Base-by-base conservation (phyloP, 2,329 filamentous ascomycete genomes). In the Penicillium griseofulvum region DNA sequence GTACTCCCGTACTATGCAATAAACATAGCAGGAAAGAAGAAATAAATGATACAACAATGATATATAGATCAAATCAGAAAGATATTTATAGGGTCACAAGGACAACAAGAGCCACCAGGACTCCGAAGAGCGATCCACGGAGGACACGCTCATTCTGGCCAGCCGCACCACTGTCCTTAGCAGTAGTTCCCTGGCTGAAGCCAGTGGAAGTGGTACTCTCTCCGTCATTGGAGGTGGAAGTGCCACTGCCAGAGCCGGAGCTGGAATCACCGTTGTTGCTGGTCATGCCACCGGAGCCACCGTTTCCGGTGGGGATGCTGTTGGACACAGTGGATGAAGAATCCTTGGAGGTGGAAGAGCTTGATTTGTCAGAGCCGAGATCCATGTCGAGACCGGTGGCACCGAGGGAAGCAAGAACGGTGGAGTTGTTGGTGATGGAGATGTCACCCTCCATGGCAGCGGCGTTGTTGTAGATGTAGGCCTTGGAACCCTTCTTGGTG, bases 301-400 rank as follows among this genome's bases (percentile, higher is more conserved):
- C 69, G 49, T 62, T 57, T 57, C 66, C 61, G 46, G 68, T 67
- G 33, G 74, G 74, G 24, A 75, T 60, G 22, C 65, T 71, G 63
- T 66, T 58, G 48, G 52, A 49, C 48, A 52, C 47, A 50, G 57
- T 55, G 17, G 48, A 49, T 4, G 58, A 55, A 31, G 46, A 50
- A 17, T 10, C 4, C n/a, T 12, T 28, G 11, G 36, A 52, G 17
- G 29, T 45, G 11, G 57, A 57, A 24, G 55, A 49, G 37, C 42
- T 31, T 26, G 53, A 53, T 16, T 39, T 59, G 34, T 55, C 28
- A 7, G 56, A 56, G 4, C 57, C 69, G 9, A 67, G 61, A 49
- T 68, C 68, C 83, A 87, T 90, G 69, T 97, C 82, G 39, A 87
- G 81, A 49, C 94, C 94, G 1, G 89, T 90, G n/a, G 86, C 92